Conservation (phyloP, 129 eudicot genomes). For the Flaveria ramosissima region DNA sequence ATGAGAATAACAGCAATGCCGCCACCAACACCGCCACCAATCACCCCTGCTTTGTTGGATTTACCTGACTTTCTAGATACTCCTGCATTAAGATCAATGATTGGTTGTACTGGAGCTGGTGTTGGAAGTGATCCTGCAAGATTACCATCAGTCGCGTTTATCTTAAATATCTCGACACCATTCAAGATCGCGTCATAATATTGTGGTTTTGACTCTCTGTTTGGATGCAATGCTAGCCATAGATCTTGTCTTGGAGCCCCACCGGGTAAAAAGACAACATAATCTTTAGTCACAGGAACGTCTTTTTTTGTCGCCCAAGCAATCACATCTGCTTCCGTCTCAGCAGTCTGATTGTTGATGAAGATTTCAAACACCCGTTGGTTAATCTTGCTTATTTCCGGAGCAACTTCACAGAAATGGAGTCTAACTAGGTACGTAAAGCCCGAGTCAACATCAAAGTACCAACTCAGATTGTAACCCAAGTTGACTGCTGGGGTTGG, state of each 20-base stretch:
- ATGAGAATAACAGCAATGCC: slow-evolving; percentile 64
- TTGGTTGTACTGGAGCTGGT: slow-evolving; percentile 52
- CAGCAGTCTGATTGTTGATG: slow-evolving; percentile 74
- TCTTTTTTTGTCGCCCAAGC: slow-evolving; percentile 47
- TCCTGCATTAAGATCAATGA: slow-evolving; percentile 22
- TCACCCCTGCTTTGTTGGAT: slow-evolving; percentile 41
- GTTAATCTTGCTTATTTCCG: slow-evolving; percentile 36
- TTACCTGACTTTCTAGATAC: slow-evolving; percentile 33
- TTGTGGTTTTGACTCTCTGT: slow-evolving; percentile 20
- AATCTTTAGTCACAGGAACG: slow-evolving; percentile 58
- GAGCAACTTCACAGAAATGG: slow-evolving; percentile 74
- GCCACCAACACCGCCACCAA: slow-evolving; percentile 81
- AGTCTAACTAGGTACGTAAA: slow-evolving; percentile 78
- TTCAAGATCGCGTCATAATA: slow-evolving; percentile 68
- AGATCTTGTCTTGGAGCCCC: slow-evolving; percentile 64
- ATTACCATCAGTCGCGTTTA: slow-evolving; percentile 54
- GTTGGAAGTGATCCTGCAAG: slow-evolving; percentile 78
- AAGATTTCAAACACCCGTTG: slow-evolving; percentile 74
- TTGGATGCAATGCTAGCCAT: slow-evolving; percentile 73
- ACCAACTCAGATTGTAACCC: slow-evolving; percentile 76
- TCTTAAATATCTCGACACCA: slow-evolving; percentile 78
- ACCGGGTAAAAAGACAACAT: slow-evolving; percentile 44
- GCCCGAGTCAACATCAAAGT: slow-evolving; percentile 65
- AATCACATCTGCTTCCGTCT: slow-evolving; percentile 55
- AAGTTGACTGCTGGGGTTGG: slow-evolving; percentile 44